phyloP scores from a whole-genome alignment of 2,329 filamentous ascomycete genomes.

The Diaporthe aspalathi region DNA sequence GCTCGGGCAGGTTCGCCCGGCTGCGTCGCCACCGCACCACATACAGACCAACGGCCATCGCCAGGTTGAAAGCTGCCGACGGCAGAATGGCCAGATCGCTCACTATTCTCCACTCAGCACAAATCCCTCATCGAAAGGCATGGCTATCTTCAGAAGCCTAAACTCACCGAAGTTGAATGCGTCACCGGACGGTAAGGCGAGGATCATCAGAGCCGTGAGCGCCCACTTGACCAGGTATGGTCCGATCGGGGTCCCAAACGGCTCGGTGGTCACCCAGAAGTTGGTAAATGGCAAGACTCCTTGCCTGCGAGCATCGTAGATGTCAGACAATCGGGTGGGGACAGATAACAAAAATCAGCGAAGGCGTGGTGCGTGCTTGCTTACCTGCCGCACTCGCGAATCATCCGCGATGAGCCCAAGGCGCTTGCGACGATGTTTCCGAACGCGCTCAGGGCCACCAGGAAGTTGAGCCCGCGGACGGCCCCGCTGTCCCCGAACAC shows the following conservation, averaged over 20 bases:
- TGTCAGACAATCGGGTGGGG: neutral
- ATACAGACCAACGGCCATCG: slow-evolving; percentile 68
- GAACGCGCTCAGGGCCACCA: slow-evolving; percentile 68
- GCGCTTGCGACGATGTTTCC: slow-evolving; percentile 68
- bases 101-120: slow-evolving; percentile 52
- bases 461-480: slow-evolving; percentile 62
- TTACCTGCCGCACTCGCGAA: slow-evolving; percentile 69
- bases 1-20: slow-evolving; percentile 57
- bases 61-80: slow-evolving; percentile 65
- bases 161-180: slow-evolving; percentile 69
- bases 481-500: slow-evolving; percentile 65
- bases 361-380: too few species aligned
- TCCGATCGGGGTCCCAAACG: slow-evolving; percentile 71
- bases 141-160: too few species aligned
- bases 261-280: slow-evolving; percentile 71
- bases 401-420: slow-evolving; percentile 66
- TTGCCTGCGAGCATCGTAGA: slow-evolving; percentile 50
- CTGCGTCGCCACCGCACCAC: slow-evolving; percentile 66
- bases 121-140: too few species aligned
- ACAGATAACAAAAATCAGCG: too few species aligned
- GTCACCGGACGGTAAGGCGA: slow-evolving; percentile 70
- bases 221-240: slow-evolving; percentile 68
- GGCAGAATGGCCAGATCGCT: slow-evolving; percentile 71
- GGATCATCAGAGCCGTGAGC: slow-evolving; percentile 68
- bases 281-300: slow-evolving; percentile 68